These are phyloP conservation scores for Hibiscus tridactylites DNA, from an alignment of 345 rosid species.

Conservation along the genomic window DNA sequence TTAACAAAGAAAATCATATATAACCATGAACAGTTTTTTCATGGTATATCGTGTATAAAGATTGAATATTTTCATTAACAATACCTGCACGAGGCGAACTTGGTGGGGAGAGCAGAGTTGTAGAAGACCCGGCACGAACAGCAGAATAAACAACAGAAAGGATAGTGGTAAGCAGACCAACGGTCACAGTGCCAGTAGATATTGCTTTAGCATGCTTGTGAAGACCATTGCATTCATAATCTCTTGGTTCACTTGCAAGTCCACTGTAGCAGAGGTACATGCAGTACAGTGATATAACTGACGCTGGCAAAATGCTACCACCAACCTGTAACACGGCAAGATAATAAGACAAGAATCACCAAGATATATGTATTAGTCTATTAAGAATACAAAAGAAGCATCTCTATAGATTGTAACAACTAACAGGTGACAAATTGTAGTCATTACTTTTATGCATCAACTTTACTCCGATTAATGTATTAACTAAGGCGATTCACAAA, in stretches of 20 bases:
- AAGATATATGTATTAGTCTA: background rate
- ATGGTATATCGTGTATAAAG: background rate
- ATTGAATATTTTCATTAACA: background rate
- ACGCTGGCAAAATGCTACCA: conserved; percentile 94
- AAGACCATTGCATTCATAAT: conserved; percentile 86
- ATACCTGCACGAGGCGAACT: conserved; percentile 91
- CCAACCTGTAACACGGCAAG: conserved; percentile 48
- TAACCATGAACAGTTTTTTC: background rate
- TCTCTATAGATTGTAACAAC: background rate
- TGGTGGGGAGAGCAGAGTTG: conserved; percentile 76
- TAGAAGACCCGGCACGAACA: conserved; percentile 97
- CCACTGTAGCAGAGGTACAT: conserved; percentile 97
- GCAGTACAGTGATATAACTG: conserved; percentile 84
- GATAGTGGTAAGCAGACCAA: conserved; percentile 83
- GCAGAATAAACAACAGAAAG: conserved; percentile 95
- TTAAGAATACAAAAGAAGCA: background rate
- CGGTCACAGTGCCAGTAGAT: conserved; percentile 78
- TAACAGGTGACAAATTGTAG: background rate
- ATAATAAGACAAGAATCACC: background rate
- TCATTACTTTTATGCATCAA: background rate
- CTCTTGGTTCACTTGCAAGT: conserved; percentile 93
- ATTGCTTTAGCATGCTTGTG: conserved; percentile 85
- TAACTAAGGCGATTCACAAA: background rate
- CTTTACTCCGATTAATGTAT: background rate
- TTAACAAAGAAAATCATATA: background rate